Base-by-base conservation (phyloP, 805 yeast genomes). In the Osmozyma mogii region DNA sequence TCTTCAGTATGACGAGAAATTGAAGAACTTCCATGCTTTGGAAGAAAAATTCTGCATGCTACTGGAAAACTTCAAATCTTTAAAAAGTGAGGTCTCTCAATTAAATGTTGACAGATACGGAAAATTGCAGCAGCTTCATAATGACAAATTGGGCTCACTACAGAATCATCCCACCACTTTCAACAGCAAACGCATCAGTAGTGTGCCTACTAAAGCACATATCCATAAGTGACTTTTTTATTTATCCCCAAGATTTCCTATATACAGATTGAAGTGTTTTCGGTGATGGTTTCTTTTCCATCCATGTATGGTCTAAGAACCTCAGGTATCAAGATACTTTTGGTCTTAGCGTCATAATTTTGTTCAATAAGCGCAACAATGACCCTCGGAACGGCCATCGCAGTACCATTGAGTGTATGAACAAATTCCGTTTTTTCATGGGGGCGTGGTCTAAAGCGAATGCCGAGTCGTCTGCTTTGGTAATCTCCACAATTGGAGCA, bases 351-450 rank as follows among this genome's bases (percentile, higher is more conserved):
- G 38, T 85, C 79, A 47, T 82, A 92, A 43, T 70, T 70, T 51
- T 82, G 92, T 56, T 92, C 98, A 4, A 89, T 59, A n/a, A 92
- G 68, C 1, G 97, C 96, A 13, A 88, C 68, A 12, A 92, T 76
- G 1, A 88, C 79, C 35, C 98, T 64, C 2, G 98, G 98, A 10
- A 89, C 79, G 1, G 98, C 98, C 70, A 88, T 70, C 2, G 95
- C 95, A 0, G 98, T 92, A 11, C 96, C 98, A 43, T 92, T 92
- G 26, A 92, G 64, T 0, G 98, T 92, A 38, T 84, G 87, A 0
- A 75, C 85, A 47, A 68, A 82, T 25, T 58, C 49, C n/a, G 58
- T 37, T 26, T 54, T 57, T 30, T 47, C 38, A 19, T 44, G 47
- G 2, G 50, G 58, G 9, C 40, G 43, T 19, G 54, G 51, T 31